Conservation (phyloP, 441 rosid genomes). For the Francoa sonchifolia region DNA sequence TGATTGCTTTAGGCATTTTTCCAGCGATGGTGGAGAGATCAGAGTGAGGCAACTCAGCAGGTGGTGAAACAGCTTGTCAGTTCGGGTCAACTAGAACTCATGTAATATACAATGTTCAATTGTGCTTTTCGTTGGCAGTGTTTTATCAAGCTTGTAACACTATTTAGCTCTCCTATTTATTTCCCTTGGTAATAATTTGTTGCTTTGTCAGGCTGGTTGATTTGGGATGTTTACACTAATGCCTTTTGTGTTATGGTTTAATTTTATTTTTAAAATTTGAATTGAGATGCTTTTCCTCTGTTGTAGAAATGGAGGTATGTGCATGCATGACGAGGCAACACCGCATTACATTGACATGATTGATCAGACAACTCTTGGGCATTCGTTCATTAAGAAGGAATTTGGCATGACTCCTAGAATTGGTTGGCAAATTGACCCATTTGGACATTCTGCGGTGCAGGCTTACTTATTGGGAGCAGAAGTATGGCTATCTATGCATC, state of each 20-base stretch:
- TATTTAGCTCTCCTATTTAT: too few species aligned
- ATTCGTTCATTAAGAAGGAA: slow-evolving; percentile 59
- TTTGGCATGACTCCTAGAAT: slow-evolving; percentile 93
- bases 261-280: too few species aligned
- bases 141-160: too few species aligned
- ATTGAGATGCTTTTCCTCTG: too few species aligned
- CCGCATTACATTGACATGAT: slow-evolving; percentile 96
- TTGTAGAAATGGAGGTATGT: slow-evolving; percentile 99
- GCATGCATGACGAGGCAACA: slow-evolving; percentile 98
- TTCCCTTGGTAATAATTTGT: too few species aligned
- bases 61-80: slow-evolving; percentile 52
- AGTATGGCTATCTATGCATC: too few species aligned
- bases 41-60: slow-evolving; percentile 50
- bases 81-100: slow-evolving; percentile 93
- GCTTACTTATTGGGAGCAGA: slow-evolving; percentile 96
- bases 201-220: too few species aligned
- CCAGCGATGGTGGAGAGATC: slow-evolving; percentile 96
- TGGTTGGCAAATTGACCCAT: slow-evolving; percentile 99
- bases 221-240: too few species aligned
- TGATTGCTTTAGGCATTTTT: slow-evolving; percentile 60
- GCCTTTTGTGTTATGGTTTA: too few species aligned
- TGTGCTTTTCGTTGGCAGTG: too few species aligned
- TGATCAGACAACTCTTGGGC: slow-evolving; percentile 97
- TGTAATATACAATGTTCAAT: slow-evolving; percentile 31
- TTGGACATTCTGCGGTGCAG: slow-evolving; percentile 99